A percentile compares a stretch with the other conserved stretches of the same genome.
phyloP scores from a whole-genome alignment of 1,139 yeast genomes.

The Saccharomyces hybrid region DNA sequence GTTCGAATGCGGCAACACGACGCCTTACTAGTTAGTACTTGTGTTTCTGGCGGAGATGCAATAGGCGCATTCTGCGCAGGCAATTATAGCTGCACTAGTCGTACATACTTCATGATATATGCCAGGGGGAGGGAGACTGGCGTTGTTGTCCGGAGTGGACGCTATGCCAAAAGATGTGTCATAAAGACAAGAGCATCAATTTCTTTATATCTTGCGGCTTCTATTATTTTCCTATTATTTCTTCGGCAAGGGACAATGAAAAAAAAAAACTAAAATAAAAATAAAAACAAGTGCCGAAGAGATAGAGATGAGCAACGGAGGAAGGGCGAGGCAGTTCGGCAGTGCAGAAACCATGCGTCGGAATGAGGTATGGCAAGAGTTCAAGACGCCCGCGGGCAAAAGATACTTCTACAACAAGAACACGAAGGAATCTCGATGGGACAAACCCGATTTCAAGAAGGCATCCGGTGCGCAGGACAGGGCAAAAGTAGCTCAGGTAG shows the following conservation, averaged over 20 bases:
- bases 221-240: not conserved
- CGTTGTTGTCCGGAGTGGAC: not conserved
- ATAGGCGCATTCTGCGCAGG: not conserved
- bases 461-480: not conserved
- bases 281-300: not conserved
- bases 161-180: not conserved
- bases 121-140: not conserved
- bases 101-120: not conserved
- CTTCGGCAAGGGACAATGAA: not conserved
- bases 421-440: conserved; percentile 75
- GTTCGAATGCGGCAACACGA: not conserved
- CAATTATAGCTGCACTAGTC: not conserved
- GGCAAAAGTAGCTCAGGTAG: conserved; percentile 1
- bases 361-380: conserved; percentile 51
- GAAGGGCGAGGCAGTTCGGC: not conserved
- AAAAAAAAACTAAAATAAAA: not conserved
- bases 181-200: not conserved
- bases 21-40: not conserved
- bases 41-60: not conserved
- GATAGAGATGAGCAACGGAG: too few species aligned
- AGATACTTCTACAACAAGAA: conserved; percentile 61
- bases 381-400: conserved; percentile 57
- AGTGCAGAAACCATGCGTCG: not conserved
- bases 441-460: conserved; percentile 47
- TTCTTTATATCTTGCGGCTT: not conserved